A percentile compares a stretch with the other conserved stretches of the same genome.
Conservation (phyloP, 23 red algal species). For the Gracilaria vermiculophylla region DNA sequence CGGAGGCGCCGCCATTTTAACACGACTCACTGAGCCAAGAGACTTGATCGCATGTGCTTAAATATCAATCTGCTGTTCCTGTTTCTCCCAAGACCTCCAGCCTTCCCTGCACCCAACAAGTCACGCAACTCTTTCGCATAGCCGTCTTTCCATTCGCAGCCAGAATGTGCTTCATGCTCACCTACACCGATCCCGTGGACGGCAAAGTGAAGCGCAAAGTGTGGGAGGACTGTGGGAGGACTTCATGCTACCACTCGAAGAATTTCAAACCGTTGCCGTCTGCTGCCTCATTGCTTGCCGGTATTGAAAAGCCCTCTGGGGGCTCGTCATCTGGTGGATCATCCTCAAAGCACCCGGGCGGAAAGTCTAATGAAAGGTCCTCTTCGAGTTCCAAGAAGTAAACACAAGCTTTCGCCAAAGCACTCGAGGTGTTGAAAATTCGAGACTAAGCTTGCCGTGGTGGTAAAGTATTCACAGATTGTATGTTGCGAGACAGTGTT, state of each 20-base stretch:
- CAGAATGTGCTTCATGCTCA: conserved; percentile 16
- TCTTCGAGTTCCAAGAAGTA: background rate
- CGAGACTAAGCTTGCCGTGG: background rate
- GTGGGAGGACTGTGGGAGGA: conserved; percentile 14
- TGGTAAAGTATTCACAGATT: background rate
- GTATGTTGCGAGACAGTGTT: too few relatives aligned
- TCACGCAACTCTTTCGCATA: background rate
- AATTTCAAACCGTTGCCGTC: background rate
- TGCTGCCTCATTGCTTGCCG: background rate
- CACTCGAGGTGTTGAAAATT: background rate
- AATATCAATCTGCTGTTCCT: background rate
- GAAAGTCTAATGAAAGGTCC: background rate
- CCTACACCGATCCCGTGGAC: conserved; percentile 1
- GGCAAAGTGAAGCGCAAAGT: background rate
- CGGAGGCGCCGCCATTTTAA: background rate
- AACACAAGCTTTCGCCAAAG: background rate
- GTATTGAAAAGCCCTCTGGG: background rate
- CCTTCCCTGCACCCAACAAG: background rate
- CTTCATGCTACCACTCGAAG: background rate
- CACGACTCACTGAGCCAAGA: background rate
- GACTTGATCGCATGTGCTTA: background rate
- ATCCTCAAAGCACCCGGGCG: background rate
- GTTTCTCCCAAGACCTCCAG: background rate
- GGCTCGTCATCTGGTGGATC: background rate
- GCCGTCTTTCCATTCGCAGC: background rate